Evolutionary conservation across 2,329 filamentous ascomycete genomes (phyloP).

Genomic region (Aspergillus sp.): DNA sequence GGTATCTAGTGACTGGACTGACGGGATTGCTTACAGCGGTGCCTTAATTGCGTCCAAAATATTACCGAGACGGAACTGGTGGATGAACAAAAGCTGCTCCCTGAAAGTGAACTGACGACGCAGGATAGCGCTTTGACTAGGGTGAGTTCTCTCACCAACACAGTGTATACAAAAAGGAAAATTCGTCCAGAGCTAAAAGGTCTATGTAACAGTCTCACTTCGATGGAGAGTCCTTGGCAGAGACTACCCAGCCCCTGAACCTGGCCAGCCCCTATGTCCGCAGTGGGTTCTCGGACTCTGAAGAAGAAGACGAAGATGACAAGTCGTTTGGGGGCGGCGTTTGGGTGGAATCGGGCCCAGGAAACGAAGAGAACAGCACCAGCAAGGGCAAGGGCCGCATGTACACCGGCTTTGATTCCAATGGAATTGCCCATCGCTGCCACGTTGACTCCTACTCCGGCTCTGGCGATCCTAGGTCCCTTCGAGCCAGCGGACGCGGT

Average conservation of each 20-base stretch:
- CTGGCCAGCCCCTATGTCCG: not conserved
- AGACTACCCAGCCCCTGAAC: constrained; percentile 3
- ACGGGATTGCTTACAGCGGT: constrained; percentile 28
- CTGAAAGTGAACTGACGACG: constrained; percentile 10
- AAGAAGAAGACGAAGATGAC: constrained; percentile 11
- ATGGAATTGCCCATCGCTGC: constrained; percentile 12
- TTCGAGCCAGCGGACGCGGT: not conserved
- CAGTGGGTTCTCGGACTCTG: constrained; percentile 1
- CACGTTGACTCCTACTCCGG: constrained; percentile 4
- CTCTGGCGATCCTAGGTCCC: constrained; percentile 2
- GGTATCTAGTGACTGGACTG: not conserved
- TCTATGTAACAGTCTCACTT: constrained; percentile 9
- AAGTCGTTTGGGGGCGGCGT: constrained; percentile 12
- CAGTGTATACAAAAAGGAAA: not conserved
- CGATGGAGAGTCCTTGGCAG: constrained; percentile 4
- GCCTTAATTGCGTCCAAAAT: constrained; percentile 31
- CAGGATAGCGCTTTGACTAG: constrained; percentile 2
- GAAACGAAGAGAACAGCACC: constrained; percentile 1
- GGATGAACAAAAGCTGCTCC: constrained; percentile 22
- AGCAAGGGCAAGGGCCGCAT: constrained; percentile 3
- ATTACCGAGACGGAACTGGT: constrained; percentile 26
- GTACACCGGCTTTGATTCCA: constrained; percentile 15
- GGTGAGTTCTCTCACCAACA: constrained; percentile 3
- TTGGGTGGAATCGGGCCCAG: constrained; percentile 11
- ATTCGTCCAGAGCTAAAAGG: not conserved